Evolutionary conservation across 768 basidiomycete genomes (phyloP), one percentile per base, ranked within the genome.

Genomic region (Rhizopogon roseolus): DNA sequence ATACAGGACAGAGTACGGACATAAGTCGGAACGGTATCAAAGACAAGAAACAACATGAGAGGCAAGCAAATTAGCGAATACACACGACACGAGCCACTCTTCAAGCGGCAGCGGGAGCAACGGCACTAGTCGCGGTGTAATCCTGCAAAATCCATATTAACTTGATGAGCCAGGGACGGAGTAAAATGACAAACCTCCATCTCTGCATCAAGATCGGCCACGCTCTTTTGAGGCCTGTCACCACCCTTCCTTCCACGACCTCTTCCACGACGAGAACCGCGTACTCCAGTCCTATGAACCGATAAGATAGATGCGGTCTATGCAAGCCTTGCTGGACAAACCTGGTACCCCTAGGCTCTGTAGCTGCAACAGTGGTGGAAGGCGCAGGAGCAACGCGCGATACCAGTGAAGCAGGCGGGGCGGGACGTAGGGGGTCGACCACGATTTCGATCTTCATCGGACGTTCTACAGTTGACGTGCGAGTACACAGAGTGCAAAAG

Each of bases 391-490:
- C 90, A 36, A 99, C 91, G 50, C 97, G 90, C 25, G 89, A 82
- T 16, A 83, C 84, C 58, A 99, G 78, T 5, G 90, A 79, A 17
- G 76, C 76, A 9, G 76, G 69, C 10, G 81, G 71, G 6, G 82
- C 77, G n/a, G 86, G 75, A 41, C 81, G 79, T 42, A 85, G 79
- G 11, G 92, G 92, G 74, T 96, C 92, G 68, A 96, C 81, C 42
- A 98, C 84, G 60, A 98, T 92, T 79, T 99, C 96, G 58, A 98
- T 94, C 80, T 94, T 96, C 94, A 98, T 97, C 22, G 93, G 90
- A 61, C 91, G 90, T 80, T 91, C 96, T 98, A 72, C 34, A 11
- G 62, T 65, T 61, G 68, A 61, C 57, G 63, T 60, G 64, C 59
- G 69, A 56, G 46, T 39, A n/a, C 16, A 22, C 22, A 32, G 36